Base-by-base conservation (phyloP, 306 rosid species). In the Quercus dentata region DNA sequence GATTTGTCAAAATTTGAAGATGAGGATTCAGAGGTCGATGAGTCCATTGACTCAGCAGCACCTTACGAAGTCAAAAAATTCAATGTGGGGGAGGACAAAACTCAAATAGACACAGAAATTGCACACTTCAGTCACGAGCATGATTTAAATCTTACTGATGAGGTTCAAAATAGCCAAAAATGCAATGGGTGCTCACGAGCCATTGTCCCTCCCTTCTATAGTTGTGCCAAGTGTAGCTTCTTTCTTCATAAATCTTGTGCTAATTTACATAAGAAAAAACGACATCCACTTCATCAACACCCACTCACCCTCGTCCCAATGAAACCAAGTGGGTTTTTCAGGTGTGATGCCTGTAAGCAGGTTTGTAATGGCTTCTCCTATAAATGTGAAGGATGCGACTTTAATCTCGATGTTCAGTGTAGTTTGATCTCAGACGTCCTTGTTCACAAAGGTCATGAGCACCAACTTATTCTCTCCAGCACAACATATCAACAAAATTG, bases 1-100 rank as follows among this genome's bases (percentile, higher is more conserved):
- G 0, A 35, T 6, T 35, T 35, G 2, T 2, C 0, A 0, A 0
- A 46, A 12, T 3, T 46, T 46, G 0, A 10, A 46, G 52, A 46
- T 2, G 4, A 11, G 15, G 52, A 11, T 10, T 2, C 28, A 20
- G 4, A 33, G 38, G 38, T 20, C 7, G 64, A 62, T 12, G 19
- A 62, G 28, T 62, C n/a, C 23, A 62, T 27, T 62, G 9, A 62
- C 31, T 4, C 13, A 62, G 13, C 17, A 27, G 1, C 31, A 30
- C 31, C 68, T 7, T 62, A 62, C 6, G 19, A 4, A 23, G 38
- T 13, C 10, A 62, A 62, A 5, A 27, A 62, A 3, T 12, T 5
- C n/a, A 62, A 27, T 5, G 0, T 2, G 6, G 68, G 9, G 14
- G 38, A 5, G 12, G 38, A 62, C 9, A 11, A 0, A 46, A 46